Evolutionary conservation across 1,139 yeast genomes (phyloP), one percentile per base, ranked within the genome.

Genomic region (Yamadazyma oceani): DNA sequence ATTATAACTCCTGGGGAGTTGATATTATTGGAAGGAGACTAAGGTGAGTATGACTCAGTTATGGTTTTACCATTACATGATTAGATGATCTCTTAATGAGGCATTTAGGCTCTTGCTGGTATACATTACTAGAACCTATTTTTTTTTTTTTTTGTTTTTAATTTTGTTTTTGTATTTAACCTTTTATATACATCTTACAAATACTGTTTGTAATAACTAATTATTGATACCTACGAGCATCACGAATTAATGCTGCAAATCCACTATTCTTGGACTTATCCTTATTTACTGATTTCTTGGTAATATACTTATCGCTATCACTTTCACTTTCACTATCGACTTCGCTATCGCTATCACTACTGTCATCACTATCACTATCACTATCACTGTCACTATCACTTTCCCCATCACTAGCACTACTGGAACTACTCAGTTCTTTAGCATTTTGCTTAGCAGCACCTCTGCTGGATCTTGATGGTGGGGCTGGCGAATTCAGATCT

Each of bases 181-280:
- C 17, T 4, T 12, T 11, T 19, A 12, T 31, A 10, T 26, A 21
- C 24, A 27, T 5, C 15, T 25, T 19, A 19, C 21, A 19, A 8
- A 8, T 19, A 19, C 21, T 8, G 8, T 19, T 19, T 8, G 8
- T 19, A 19, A 6, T 8, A 19, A 19, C 8, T 19, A 19, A 6
- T 11, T 19, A 17, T 29, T 14, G 17, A 22, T 19, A 12, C 30
- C 27, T 35, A n/a, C 32, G 68, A 9, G 69, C 75, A 51, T 80
- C 85, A 43, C 64, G 73, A 63, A 80, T 62, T 40, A 80, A 57
- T 15, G 74, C 75, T 36, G 71, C 68, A 53, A 80, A 78, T 0
- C 81, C 83, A 35, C 66, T 57, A 40, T 51, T 58, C 38, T 55
- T 66, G 25, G 48, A 45, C 30, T 39, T 67, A 54, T 32, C 58